phyloP scores from a whole-genome alignment of 257 asterid genomes.

The Lycium ferocissimum region DNA sequence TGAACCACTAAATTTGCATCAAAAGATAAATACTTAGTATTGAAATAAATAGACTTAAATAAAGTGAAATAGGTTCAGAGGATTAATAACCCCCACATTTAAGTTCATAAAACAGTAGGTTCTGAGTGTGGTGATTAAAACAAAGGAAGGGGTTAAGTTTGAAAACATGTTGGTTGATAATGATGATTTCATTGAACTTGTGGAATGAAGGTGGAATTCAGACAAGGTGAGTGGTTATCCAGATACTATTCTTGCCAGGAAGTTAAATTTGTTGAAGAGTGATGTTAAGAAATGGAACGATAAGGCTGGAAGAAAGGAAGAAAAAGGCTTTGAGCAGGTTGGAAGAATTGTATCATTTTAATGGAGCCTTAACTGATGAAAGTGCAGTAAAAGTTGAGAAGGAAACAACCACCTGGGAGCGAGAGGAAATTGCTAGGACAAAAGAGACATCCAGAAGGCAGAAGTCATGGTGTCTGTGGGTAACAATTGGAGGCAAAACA shows the following conservation, averaged over 20 bases:
- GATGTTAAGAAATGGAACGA: conserved; percentile 1
- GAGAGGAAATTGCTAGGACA: neutral
- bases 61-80: neutral
- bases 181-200: conserved; percentile 10
- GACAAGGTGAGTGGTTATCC: conserved; percentile 1
- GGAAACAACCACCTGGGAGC: neutral
- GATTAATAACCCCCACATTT: neutral
- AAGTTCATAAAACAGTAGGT: neutral
- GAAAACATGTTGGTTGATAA: neutral
- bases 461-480: neutral
- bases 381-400: conserved; percentile 5
- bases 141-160: neutral
- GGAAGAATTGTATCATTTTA: neutral
- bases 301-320: conserved; percentile 1
- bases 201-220: neutral
- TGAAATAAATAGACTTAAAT: neutral
- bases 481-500: neutral
- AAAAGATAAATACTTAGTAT: neutral
- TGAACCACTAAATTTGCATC: neutral
- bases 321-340: neutral
- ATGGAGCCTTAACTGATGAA: conserved; percentile 5
- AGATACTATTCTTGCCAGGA: neutral
- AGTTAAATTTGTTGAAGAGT: neutral
- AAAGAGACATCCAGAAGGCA: neutral
- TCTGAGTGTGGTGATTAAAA: neutral